These are phyloP conservation scores for Hibiscus mutabilis DNA, from an alignment of 345 rosid genomes.

Conservation along the genomic window DNA sequence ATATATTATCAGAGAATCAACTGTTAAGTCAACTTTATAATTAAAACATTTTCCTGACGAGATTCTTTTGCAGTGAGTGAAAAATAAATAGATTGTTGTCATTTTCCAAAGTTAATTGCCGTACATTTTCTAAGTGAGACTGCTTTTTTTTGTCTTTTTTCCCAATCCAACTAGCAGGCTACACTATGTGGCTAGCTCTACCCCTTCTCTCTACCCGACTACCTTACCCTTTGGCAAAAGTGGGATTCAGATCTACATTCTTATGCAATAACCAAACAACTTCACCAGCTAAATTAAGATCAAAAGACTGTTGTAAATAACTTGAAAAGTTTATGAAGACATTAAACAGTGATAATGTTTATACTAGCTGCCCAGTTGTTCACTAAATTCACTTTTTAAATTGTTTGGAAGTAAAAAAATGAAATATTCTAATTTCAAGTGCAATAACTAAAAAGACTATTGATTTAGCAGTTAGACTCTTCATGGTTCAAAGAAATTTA, in stretches of 20 bases:
- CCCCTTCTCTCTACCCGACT: neutral
- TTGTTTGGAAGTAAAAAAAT: too few species aligned
- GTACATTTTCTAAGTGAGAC: too few species aligned
- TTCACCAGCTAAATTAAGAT: neutral
- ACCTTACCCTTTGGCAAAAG: neutral
- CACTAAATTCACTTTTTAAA: neutral
- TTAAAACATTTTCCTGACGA: neutral
- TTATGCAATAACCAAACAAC: neutral
- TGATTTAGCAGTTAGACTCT: too few species aligned
- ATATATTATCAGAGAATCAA: neutral
- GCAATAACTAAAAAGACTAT: too few species aligned
- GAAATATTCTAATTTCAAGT: too few species aligned
- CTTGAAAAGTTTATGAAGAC: neutral
- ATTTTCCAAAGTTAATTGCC: too few species aligned
- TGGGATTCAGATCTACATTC: neutral
- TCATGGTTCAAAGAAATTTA: too few species aligned
- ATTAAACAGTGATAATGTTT: too few species aligned
- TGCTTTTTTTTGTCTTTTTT: too few species aligned
- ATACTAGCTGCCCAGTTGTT: neutral
- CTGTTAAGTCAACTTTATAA: too few species aligned
- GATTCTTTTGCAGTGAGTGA: neutral
- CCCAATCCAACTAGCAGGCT: too few species aligned
- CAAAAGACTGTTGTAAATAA: neutral
- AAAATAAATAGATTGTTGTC: too few species aligned
- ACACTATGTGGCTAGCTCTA: neutral